Evolutionary conservation across 306 rosid species (phyloP), one percentile per base, ranked within the genome.

Genomic region (Alnus glutinosa): DNA sequence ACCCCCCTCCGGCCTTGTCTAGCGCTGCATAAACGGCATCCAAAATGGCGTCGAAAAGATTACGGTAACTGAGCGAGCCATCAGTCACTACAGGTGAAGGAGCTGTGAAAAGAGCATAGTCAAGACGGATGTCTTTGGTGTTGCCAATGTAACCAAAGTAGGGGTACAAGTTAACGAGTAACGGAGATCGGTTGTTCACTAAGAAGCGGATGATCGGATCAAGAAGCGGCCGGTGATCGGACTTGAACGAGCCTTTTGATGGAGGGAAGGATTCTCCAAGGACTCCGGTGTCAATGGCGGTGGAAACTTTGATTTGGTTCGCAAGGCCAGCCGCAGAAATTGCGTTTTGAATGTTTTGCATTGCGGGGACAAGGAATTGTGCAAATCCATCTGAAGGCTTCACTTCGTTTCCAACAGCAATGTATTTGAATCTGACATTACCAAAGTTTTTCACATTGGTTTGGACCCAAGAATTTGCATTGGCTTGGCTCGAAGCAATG

Each of bases 351-450:
- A 90, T 64, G 64, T 84, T 90, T 39, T 73, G 77, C 85, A 90
- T 78, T 14, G 90, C 91, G 0, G 89, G 83, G 30, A 77, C 66
- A 28, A 90, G 75, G 76, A 34, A 86, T 0, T 5, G 37, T 49
- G 90, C 85, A 19, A 0, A 28, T 7, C 69, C 11, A 1, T 74
- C 68, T 3, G n/a, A 5, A 6, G 89, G 83, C 1, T 78, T 42
- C 2, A 88, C 78, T 71, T 90, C 91, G 36, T 90, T 90, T 55
- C 91, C 93, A 7, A 88, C 91, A 0, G 85, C 76, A 11, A 88
- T 88, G 85, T 84, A 90, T 72, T 78, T 84, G 81, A 90, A 83
- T 42, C 39, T 88, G 61, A 90, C 94, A 49, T 88, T 73, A 28
- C 23, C 14, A 13, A 13, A 54, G 79, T 64, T 70, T 77, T 32